These are phyloP conservation scores for Urostyla sp. DNA, from an alignment of 73 alveolate genomes.

Conservation along the genomic window DNA sequence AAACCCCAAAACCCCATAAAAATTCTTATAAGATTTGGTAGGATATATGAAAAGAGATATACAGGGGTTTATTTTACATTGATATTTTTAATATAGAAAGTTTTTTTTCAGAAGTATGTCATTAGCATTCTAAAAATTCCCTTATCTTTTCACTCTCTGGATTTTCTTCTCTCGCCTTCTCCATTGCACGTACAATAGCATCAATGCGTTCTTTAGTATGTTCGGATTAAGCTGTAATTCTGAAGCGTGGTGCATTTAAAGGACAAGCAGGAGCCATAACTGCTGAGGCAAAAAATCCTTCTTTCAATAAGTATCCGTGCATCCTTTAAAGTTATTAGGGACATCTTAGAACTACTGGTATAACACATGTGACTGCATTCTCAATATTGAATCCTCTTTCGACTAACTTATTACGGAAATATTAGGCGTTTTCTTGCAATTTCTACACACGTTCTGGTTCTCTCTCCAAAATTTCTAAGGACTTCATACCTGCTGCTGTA, in stretches of 20 bases:
- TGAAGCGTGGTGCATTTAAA: constrained; percentile 32
- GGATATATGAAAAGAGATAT: too few relatives aligned
- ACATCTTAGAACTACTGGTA: constrained; percentile 70
- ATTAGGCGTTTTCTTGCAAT: constrained; percentile 69
- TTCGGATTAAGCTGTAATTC: constrained; percentile 15
- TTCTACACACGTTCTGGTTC: constrained; percentile 58
- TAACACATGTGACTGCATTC: constrained; percentile 75
- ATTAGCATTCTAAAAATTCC: not conserved
- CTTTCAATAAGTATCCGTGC: constrained; percentile 16
- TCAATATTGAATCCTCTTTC: constrained; percentile 78
- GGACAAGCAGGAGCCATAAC: constrained; percentile 41
- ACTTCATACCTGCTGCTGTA: constrained; percentile 33
- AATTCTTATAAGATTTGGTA: too few relatives aligned
- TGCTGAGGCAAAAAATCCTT: constrained; percentile 30
- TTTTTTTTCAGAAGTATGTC: too few relatives aligned
- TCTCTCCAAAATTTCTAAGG: constrained; percentile 61
- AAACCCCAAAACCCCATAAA: too few relatives aligned
- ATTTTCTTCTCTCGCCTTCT: constrained; percentile 11
- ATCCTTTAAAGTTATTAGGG: not conserved
- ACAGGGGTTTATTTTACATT: too few relatives aligned
- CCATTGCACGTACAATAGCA: constrained; percentile 30
- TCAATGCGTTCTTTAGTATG: constrained; percentile 53
- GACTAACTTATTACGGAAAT: constrained; percentile 74
- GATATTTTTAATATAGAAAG: too few relatives aligned
- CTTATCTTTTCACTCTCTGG: not conserved